Conservation (phyloP, 2,329 filamentous ascomycete genomes). For the Nemania diffusa region DNA sequence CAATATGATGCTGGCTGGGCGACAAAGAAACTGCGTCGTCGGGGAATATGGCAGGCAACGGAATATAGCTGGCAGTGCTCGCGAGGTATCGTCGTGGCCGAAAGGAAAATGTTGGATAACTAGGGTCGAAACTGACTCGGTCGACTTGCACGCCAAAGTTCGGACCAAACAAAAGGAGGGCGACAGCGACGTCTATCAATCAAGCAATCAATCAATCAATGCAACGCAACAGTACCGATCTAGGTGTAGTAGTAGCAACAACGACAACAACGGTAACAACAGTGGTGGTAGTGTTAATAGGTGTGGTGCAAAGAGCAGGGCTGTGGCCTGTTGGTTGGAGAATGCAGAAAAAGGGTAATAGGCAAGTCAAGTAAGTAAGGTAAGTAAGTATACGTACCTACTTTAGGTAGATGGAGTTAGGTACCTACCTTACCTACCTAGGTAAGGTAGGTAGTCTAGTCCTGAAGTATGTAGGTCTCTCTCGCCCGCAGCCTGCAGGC, state of each 20-base stretch:
- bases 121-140: slow-evolving; percentile 22
- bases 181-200: slow-evolving; percentile 26
- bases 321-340: slow-evolving; percentile 25
- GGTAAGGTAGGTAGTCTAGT: not conserved
- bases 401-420: not conserved
- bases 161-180: slow-evolving; percentile 17
- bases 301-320: slow-evolving; percentile 30
- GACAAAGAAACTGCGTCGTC: slow-evolving; percentile 22
- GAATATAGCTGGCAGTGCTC: slow-evolving; percentile 28
- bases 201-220: slow-evolving; percentile 35
- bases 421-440: not conserved
- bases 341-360: slow-evolving; percentile 26
- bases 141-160: slow-evolving; percentile 11
- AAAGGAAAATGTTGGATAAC: slow-evolving; percentile 23
- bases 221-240: slow-evolving; percentile 18
- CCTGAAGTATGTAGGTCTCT: not conserved
- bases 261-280: slow-evolving; percentile 10
- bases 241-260: slow-evolving; percentile 1
- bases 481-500: slow-evolving; percentile 16
- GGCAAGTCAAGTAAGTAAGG: too few relatives aligned
- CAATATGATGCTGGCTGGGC: slow-evolving; percentile 14
- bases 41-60: slow-evolving; percentile 23
- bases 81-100: slow-evolving; percentile 24
- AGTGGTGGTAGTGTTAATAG: slow-evolving; percentile 24
- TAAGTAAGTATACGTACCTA: too few relatives aligned